Base-by-base conservation (phyloP, 345 rosid genomes). In the Boechera divaricarpa region DNA sequence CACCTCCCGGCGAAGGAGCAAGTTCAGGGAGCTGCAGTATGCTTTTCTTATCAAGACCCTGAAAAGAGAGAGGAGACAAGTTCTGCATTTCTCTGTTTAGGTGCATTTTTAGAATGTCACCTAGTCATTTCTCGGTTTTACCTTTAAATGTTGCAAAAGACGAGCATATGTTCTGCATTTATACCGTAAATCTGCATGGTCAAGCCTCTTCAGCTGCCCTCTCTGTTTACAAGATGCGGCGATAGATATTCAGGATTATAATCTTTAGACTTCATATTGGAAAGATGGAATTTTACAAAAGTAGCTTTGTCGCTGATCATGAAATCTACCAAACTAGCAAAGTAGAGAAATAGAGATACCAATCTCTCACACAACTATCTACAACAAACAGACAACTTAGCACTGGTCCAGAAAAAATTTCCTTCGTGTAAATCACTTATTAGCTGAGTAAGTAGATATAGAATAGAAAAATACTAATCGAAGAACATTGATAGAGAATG, bases 151-250 rank as follows among this genome's bases (percentile, higher is more conserved):
- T 82, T 93, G 98, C 73, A 95, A 84, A 73, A 95, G 93, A 58
- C 99, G 99, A 80, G 99, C 98, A 87, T 95, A 95, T 75, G 97
- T 92, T 85, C 99, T 86, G 85, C 99, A 95, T 83, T 93, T 95
- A 83, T 95, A 95, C 78, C 99, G 86, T 84, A 95, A 87, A 73
- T 95, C 99, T 64, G 98, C 98, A 86, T 95, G 99, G 85, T 93
- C 98, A 72, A 97, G 99, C 82, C 98, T 90, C 88, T 95, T 95
- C 80, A 95, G 83, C 82, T 95, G 98, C 35, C 98, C 99, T 75
- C 94, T 83, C 98, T 95, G 89, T 87, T 82, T 77, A 75, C 73
- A 52, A 68, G 59, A 82, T 61, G 70, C 54, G 71, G 67, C 7
- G 35, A 51, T 21, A 67, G 42, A 31, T 45, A 58, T 71, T 76